These are phyloP conservation scores for Poronia punctata DNA, from an alignment of 495 filamentous ascomycete genomes.

Conservation along the genomic window DNA sequence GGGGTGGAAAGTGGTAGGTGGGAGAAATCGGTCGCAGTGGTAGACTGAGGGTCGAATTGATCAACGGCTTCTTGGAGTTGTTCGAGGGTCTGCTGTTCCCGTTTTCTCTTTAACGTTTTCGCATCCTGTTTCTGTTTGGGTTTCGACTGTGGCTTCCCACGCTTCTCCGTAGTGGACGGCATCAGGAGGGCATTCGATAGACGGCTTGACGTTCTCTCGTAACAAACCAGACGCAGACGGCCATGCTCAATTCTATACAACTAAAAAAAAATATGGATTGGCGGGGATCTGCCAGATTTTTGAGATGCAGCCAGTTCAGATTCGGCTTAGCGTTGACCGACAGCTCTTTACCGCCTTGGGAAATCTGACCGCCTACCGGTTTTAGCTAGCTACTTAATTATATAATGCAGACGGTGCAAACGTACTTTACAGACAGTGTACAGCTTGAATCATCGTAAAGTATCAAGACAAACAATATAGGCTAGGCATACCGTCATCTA, in stretches of 20 bases:
- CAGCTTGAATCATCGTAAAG: too few relatives aligned
- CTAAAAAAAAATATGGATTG: conserved; percentile 17
- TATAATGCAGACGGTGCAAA: background rate
- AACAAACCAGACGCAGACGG: too few relatives aligned
- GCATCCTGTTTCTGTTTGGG: conserved; percentile 25
- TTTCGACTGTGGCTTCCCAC: conserved; percentile 14
- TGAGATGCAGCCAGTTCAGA: background rate
- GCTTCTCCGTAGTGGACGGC: conserved; percentile 9
- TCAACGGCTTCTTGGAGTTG: conserved; percentile 43
- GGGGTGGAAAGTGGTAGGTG: conserved; percentile 81
- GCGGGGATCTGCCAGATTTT: conserved; percentile 20
- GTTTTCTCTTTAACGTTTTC: conserved; percentile 37
- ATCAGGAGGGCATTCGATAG: conserved; percentile 1
- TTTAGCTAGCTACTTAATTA: background rate
- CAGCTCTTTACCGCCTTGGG: conserved; percentile 15
- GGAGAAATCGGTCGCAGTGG: conserved; percentile 54
- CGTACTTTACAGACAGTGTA: too few relatives aligned
- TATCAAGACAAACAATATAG: too few relatives aligned
- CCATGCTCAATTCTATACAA: conserved; percentile 5
- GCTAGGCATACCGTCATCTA: too few relatives aligned
- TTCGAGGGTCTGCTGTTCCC: conserved; percentile 49
- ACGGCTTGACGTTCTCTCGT: too few relatives aligned
- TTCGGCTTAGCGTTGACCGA: background rate
- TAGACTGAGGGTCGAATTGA: conserved; percentile 39
- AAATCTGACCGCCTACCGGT: conserved; percentile 5